Evolutionary conservation across 768 basidiomycete species (phyloP).

Genomic region (Leccinum variicolor): DNA sequence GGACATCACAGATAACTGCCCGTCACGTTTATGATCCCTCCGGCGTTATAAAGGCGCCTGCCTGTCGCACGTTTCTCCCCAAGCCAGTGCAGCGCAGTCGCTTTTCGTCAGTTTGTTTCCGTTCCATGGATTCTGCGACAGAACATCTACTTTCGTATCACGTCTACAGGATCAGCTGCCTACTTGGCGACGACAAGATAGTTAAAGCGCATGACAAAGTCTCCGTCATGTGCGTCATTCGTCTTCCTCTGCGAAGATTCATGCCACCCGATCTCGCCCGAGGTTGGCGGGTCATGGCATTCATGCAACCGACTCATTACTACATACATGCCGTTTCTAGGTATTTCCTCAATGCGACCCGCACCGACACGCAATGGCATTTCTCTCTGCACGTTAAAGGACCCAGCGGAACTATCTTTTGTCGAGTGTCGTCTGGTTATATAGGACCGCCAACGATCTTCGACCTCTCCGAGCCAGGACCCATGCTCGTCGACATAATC

Average conservation of each 20-base stretch:
- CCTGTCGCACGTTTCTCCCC: not conserved
- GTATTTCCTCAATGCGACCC: slow-evolving; percentile 22
- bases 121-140: not conserved
- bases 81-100: not conserved
- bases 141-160: slow-evolving; percentile 19
- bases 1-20: not conserved
- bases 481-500: slow-evolving; percentile 12
- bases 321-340: slow-evolving; percentile 9
- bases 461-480: not conserved
- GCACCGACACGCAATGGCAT: slow-evolving; percentile 17
- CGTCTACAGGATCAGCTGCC: slow-evolving; percentile 23
- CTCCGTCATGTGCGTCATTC: slow-evolving; percentile 16
- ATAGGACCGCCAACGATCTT: slow-evolving; percentile 11
- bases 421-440: slow-evolving; percentile 21
- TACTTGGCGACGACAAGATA: slow-evolving; percentile 25
- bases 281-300: not conserved
- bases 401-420: slow-evolving; percentile 17
- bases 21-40: not conserved
- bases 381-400: slow-evolving; percentile 19
- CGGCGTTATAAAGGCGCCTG: not conserved
- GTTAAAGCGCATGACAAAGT: slow-evolving; percentile 25
- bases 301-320: not conserved
- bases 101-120: not conserved
- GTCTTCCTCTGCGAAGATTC: not conserved
- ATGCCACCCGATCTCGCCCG: not conserved